phyloP scores from a whole-genome alignment of 2,329 filamentous ascomycete genomes.

The Aspergillus terreus region DNA sequence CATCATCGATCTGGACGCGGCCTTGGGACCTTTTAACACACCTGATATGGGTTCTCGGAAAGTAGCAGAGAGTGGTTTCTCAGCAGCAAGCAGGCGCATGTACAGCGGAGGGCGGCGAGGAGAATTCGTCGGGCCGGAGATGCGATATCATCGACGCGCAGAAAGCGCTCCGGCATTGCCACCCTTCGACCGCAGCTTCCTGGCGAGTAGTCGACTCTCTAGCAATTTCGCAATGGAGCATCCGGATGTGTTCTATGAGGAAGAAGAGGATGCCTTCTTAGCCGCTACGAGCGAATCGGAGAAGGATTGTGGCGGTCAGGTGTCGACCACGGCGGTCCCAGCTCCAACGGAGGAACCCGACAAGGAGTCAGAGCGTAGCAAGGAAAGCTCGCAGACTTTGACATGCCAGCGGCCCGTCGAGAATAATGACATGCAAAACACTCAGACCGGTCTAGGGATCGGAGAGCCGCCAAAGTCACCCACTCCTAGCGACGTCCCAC shows the following conservation, averaged over 20 bases:
- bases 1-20: slow-evolving; percentile 91
- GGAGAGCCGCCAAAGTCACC: slow-evolving; percentile 12
- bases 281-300: slow-evolving; percentile 36
- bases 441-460: slow-evolving; percentile 8
- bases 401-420: slow-evolving; percentile 17
- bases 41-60: slow-evolving; percentile 38
- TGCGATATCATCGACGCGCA: slow-evolving; percentile 48
- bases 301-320: slow-evolving; percentile 14
- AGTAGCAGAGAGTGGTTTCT: slow-evolving; percentile 34
- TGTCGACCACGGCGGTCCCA: slow-evolving; percentile 3
- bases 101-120: slow-evolving; percentile 47
- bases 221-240: slow-evolving; percentile 38
- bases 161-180: slow-evolving; percentile 50
- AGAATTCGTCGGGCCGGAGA: slow-evolving; percentile 46
- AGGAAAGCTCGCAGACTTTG: slow-evolving; percentile 24
- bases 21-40: slow-evolving; percentile 87
- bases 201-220: slow-evolving; percentile 35
- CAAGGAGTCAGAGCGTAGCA: slow-evolving; percentile 20
- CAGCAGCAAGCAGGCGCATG: slow-evolving; percentile 41
- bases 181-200: slow-evolving; percentile 42
- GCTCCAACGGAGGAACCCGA: slow-evolving; percentile 12
- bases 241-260: slow-evolving; percentile 48
- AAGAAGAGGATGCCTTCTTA: slow-evolving; percentile 48
- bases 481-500: not conserved
- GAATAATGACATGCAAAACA: not conserved